Evolutionary conservation across 2,329 filamentous ascomycete genomes (phyloP).

Genomic region (Stenocarpella maydis): DNA sequence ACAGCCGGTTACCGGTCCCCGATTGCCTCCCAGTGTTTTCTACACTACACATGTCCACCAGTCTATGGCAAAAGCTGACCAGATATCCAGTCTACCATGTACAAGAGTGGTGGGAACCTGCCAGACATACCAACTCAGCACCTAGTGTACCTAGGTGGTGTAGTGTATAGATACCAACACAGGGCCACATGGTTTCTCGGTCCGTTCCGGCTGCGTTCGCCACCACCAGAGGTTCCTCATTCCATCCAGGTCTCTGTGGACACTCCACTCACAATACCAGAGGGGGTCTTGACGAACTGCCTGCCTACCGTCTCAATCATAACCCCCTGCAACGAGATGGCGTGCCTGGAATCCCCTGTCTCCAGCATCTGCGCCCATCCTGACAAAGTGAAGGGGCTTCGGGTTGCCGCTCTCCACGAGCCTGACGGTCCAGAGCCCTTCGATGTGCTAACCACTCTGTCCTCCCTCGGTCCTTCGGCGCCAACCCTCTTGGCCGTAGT

Average conservation of each 20-base stretch:
- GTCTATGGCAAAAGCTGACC: too few relatives aligned
- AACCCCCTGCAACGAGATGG: background rate
- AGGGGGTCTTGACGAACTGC: background rate
- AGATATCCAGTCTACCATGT: too few relatives aligned
- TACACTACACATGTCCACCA: background rate
- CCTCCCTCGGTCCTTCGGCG: background rate
- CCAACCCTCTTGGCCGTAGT: background rate
- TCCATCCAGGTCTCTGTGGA: background rate
- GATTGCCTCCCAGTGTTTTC: background rate
- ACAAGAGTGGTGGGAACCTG: too few relatives aligned
- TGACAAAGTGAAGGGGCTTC: background rate
- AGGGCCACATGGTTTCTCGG: conserved; percentile 5
- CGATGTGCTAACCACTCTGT: background rate
- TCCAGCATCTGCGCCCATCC: background rate
- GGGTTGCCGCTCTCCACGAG: background rate
- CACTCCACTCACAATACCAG: background rate
- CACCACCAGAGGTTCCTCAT: background rate
- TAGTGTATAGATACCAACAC: too few relatives aligned
- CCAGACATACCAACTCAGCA: too few relatives aligned
- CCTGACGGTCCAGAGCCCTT: background rate
- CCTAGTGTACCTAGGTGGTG: too few relatives aligned
- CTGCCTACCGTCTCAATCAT: background rate
- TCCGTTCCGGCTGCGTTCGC: conserved; percentile 10
- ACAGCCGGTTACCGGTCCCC: background rate
- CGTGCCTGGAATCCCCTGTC: background rate